A percentile compares a stretch with the other conserved stretches of the same genome.
These are phyloP conservation scores for Eucalyptus regnans DNA, from an alignment of 345 rosid genomes.

Conservation along the genomic window DNA sequence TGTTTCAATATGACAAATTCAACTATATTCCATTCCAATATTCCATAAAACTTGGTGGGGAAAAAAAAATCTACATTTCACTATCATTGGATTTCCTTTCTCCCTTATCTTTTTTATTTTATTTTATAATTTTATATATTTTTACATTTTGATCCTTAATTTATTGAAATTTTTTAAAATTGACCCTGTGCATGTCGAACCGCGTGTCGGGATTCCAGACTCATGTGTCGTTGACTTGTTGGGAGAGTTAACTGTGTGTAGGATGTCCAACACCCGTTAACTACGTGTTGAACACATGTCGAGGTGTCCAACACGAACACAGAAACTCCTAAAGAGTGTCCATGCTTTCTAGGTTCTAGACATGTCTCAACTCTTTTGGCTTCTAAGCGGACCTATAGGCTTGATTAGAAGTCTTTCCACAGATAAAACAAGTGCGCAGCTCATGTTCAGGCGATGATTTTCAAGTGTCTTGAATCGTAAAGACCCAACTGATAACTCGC, in stretches of 20 bases:
- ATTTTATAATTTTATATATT: no score
- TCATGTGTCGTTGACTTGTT: rapidly evolving
- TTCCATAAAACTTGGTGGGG: no score
- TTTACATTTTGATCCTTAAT: no score
- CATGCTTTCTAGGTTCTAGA: background rate
- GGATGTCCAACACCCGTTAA: rapidly evolving
- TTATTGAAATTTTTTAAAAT: no score
- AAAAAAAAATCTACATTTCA: no score
- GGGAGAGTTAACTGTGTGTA: rapidly evolving
- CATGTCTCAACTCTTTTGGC: background rate
- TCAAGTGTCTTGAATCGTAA: background rate
- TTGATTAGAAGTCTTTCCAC: background rate
- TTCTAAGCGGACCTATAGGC: background rate
- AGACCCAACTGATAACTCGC: background rate
- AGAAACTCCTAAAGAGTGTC: rapidly evolving
- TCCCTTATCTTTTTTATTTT: no score
- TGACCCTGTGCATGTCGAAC: rapidly evolving
- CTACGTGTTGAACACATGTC: rapidly evolving
- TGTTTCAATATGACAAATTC: no score
- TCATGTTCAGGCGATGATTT: background rate
- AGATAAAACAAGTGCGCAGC: background rate
- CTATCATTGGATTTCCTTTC: no score
- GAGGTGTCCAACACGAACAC: no score
- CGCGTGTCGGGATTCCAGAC: rapidly evolving
- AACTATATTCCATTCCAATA: no score